Conservation (phyloP, 352 stramenopile genomes). For the Phytophthora ramorum region DNA sequence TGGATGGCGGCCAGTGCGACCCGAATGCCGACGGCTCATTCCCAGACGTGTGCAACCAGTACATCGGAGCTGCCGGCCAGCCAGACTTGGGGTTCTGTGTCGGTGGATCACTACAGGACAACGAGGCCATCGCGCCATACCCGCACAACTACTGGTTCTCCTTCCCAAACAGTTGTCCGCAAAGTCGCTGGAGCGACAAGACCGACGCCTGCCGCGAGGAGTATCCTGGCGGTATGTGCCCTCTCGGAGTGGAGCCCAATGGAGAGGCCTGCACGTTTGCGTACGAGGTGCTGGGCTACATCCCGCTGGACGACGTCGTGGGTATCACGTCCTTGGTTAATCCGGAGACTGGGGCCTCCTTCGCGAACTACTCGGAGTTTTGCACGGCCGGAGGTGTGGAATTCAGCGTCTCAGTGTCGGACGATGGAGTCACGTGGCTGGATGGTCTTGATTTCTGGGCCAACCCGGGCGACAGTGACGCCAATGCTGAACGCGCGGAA, state of each 20-base stretch:
- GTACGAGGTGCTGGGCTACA: conserved; percentile 69
- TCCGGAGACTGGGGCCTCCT: conserved; percentile 41
- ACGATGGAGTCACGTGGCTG: conserved; percentile 35
- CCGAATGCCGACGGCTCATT: conserved; percentile 44
- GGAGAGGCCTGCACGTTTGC: conserved; percentile 69
- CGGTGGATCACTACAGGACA: conserved; percentile 47
- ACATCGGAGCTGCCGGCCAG: conserved; percentile 51
- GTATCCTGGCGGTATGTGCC: conserved; percentile 54
- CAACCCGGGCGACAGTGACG: conserved; percentile 47
- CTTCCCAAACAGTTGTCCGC: conserved; percentile 76
- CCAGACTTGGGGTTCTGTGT: conserved; percentile 59
- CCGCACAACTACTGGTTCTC: conserved; percentile 85
- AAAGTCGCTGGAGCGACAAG: conserved; percentile 50
- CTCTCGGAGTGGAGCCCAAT: conserved; percentile 56
- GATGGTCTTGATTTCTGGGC: conserved; percentile 71
- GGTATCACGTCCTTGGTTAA: conserved; percentile 73
- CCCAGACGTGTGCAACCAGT: conserved; percentile 58
- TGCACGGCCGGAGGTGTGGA: conserved; percentile 61
- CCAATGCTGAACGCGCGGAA: conserved; percentile 54
- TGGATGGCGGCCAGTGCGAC: conserved; percentile 69
- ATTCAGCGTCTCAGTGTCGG: conserved; percentile 48
- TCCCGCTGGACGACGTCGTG: conserved; percentile 70
- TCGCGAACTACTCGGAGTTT: conserved; percentile 65
- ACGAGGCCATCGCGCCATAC: conserved; percentile 70
- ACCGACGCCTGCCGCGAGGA: conserved; percentile 43